Percentiles rank a stretch among this genome's conserved stretches.
These are phyloP conservation scores for Tolypocladium pustulatum DNA, from an alignment of 2,329 filamentous ascomycete genomes.

Conservation along the genomic window DNA sequence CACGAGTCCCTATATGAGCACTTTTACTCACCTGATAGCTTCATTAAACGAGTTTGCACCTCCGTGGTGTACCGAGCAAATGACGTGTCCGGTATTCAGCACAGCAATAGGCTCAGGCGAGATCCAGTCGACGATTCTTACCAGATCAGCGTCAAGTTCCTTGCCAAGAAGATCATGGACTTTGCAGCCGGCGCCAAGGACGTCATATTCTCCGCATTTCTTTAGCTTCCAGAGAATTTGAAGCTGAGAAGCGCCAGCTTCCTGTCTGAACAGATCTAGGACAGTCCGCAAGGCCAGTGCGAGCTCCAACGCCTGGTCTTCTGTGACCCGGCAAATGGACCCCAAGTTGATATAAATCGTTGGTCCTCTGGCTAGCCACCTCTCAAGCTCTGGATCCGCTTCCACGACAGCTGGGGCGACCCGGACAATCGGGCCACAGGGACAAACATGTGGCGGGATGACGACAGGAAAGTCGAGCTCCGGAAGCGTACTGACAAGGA, in stretches of 20 bases:
- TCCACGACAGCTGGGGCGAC: constrained; percentile 18
- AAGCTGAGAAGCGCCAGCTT: neutral
- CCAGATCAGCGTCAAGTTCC: constrained; percentile 15
- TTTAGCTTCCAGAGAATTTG: constrained; percentile 26
- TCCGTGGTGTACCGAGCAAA: constrained; percentile 33
- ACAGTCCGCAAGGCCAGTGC: constrained; percentile 23
- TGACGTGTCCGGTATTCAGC: constrained; percentile 24
- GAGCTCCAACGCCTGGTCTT: constrained; percentile 26
- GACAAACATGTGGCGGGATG: constrained; percentile 26
- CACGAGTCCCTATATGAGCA: neutral
- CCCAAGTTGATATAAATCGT: constrained; percentile 40
- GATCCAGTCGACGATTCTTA: constrained; percentile 30
- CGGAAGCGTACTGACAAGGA: constrained; percentile 16
- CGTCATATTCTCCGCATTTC: constrained; percentile 6
- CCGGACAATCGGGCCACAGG: constrained; percentile 36
- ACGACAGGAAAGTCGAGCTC: constrained; percentile 29
- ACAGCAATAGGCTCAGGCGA: constrained; percentile 24
- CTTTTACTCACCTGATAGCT: constrained; percentile 20
- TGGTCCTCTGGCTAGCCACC: constrained; percentile 29
- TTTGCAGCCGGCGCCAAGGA: neutral
- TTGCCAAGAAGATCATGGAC: constrained; percentile 12
- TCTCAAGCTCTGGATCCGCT: constrained; percentile 26
- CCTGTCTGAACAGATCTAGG: constrained; percentile 15
- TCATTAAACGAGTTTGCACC: constrained; percentile 34
- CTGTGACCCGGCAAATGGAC: constrained; percentile 20